A percentile compares a stretch with the other conserved stretches of the same genome.
These are phyloP conservation scores for Rubia balearica DNA, from an alignment of 305 asterid genomes.

Conservation along the genomic window DNA sequence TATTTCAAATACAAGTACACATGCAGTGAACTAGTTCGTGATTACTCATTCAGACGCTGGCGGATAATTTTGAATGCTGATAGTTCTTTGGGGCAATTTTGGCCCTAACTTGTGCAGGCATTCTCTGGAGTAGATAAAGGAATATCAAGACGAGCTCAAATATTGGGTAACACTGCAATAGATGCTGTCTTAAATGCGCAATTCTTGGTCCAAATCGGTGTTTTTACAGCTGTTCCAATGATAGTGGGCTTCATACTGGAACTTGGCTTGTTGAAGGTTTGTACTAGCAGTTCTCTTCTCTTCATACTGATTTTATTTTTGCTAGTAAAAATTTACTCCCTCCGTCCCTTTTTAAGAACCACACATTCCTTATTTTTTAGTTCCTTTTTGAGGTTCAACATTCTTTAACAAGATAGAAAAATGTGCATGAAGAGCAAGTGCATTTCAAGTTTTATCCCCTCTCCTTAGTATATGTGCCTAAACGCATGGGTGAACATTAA, in stretches of 20 bases:
- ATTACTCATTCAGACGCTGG: not conserved
- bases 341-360: no score
- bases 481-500: not conserved
- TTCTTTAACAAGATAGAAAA: not conserved
- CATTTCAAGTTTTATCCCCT: not conserved
- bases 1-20: not conserved
- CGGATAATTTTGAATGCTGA: not conserved
- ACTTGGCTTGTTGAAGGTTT: constrained; percentile 77
- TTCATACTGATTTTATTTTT: not conserved
- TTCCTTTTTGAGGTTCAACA: not conserved
- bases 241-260: constrained; percentile 94
- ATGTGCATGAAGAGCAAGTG: not conserved
- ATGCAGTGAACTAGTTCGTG: not conserved
- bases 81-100: not conserved
- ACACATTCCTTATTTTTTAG: not conserved
- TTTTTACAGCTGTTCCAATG: constrained; percentile 98
- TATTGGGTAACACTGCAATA: constrained; percentile 78
- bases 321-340: not conserved
- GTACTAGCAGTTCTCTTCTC: constrained; percentile 8
- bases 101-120: constrained; percentile 43
- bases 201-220: constrained; percentile 92
- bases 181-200: constrained; percentile 89
- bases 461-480: not conserved
- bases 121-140: constrained; percentile 92
- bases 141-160: constrained; percentile 48